These are phyloP conservation scores for Eimeria sp. DNA, from an alignment of 169 alveolate genomes.

Conservation along the genomic window DNA sequence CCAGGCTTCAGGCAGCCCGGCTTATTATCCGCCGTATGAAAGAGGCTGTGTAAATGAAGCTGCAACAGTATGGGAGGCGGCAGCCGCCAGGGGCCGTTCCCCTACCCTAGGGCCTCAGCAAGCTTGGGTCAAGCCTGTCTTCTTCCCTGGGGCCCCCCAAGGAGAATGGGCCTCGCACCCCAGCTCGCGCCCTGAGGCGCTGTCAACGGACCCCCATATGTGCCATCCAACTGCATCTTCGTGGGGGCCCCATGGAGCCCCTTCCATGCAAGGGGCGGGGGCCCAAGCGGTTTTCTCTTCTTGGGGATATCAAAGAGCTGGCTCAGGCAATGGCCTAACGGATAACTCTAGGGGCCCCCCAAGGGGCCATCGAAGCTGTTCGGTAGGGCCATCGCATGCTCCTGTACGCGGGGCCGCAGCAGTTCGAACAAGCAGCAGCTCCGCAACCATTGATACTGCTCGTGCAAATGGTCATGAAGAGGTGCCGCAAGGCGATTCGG, in stretches of 20 bases:
- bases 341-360: background rate
- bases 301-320: background rate
- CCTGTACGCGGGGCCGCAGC: background rate
- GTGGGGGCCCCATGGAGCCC: background rate
- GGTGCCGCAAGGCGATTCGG: background rate
- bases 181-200: background rate
- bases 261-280: background rate
- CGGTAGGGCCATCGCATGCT: constrained; percentile 31
- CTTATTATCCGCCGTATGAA: background rate
- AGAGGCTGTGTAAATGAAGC: background rate
- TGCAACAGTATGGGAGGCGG: background rate
- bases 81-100: background rate
- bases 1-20: background rate
- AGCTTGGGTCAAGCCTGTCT: background rate
- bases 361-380: background rate
- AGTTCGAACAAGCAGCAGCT: constrained; percentile 37
- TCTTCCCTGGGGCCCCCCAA: constrained; percentile 3
- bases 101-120: constrained; percentile 24
- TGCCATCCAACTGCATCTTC: constrained; percentile 18
- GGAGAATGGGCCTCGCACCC: background rate
- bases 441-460: background rate
- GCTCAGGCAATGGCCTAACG: background rate
- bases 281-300: background rate
- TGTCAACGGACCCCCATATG: background rate
- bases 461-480: background rate